Evolutionary conservation across 108 stramenopile species (phyloP).

Genomic region (Cylindrotheca closterium): DNA sequence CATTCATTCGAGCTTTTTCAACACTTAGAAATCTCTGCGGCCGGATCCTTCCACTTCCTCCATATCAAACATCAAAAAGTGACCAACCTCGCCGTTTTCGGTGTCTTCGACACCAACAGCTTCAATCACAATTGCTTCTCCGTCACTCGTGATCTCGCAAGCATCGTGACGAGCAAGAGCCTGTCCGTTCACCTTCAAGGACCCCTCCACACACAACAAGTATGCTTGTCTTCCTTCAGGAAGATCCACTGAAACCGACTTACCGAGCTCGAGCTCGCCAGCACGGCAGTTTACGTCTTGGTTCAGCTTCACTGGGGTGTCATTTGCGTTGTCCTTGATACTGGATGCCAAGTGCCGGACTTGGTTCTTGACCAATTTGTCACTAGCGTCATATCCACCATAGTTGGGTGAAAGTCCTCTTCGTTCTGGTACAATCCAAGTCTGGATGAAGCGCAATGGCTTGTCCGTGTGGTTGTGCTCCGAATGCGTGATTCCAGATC

Average conservation of each 20-base stretch:
- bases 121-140: slow-evolving; percentile 25
- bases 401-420: slow-evolving; percentile 62
- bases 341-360: slow-evolving; percentile 68
- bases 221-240: slow-evolving; percentile 60
- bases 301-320: slow-evolving; percentile 59
- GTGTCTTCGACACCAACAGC: slow-evolving; percentile 40
- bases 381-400: slow-evolving; percentile 34
- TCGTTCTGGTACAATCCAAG: slow-evolving; percentile 66
- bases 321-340: slow-evolving; percentile 9
- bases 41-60: slow-evolving; percentile 28
- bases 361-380: slow-evolving; percentile 30
- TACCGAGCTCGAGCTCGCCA: slow-evolving; percentile 49
- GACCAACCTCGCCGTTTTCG: slow-evolving; percentile 47
- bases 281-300: slow-evolving; percentile 69
- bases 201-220: slow-evolving; percentile 73
- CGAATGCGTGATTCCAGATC: slow-evolving; percentile 65
- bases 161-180: slow-evolving; percentile 51
- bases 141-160: slow-evolving; percentile 39
- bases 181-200: slow-evolving; percentile 43
- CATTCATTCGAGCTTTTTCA: too few relatives aligned
- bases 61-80: slow-evolving; percentile 58
- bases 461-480: slow-evolving; percentile 62
- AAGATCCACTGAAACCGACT: slow-evolving; percentile 27
- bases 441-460: slow-evolving; percentile 81
- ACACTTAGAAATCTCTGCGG: slow-evolving; percentile 40